Conservation (phyloP, 2,329 filamentous ascomycete genomes). For the Leptosphaerulina australis region DNA sequence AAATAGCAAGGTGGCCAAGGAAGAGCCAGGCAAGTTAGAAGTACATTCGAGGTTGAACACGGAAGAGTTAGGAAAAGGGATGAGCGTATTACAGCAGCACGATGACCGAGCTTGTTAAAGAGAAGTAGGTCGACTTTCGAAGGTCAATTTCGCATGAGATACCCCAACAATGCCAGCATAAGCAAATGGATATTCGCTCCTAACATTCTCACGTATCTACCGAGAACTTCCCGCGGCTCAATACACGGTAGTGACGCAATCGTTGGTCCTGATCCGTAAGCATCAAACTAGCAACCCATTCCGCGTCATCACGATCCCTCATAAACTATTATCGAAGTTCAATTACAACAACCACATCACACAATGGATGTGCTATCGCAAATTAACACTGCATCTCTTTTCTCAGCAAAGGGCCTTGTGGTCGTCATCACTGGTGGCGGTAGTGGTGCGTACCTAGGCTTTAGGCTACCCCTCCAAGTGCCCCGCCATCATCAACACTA, state of each 20-base stretch:
- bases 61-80: neutral
- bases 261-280: conserved; percentile 14
- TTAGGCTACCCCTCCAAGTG: conserved; percentile 37
- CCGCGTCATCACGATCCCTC: neutral
- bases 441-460: conserved; percentile 43
- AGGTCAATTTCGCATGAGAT: conserved; percentile 6
- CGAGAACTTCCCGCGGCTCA: conserved; percentile 2
- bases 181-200: neutral
- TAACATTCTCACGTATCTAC: neutral
- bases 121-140: neutral
- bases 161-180: conserved; percentile 13
- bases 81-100: neutral
- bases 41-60: neutral
- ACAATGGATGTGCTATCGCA: conserved; percentile 47
- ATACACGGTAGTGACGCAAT: conserved; percentile 8
- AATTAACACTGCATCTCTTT: conserved; percentile 45
- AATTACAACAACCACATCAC: neutral
- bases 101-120: neutral
- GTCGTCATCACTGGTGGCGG: conserved; percentile 53
- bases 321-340: neutral
- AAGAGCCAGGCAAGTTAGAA: neutral
- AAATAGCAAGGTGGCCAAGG: neutral
- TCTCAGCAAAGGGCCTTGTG: conserved; percentile 50
- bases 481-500: conserved; percentile 19
- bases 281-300: conserved; percentile 14